Conservation (phyloP, 164 flowering plant species). For the Nymphaea thermarum region DNA sequence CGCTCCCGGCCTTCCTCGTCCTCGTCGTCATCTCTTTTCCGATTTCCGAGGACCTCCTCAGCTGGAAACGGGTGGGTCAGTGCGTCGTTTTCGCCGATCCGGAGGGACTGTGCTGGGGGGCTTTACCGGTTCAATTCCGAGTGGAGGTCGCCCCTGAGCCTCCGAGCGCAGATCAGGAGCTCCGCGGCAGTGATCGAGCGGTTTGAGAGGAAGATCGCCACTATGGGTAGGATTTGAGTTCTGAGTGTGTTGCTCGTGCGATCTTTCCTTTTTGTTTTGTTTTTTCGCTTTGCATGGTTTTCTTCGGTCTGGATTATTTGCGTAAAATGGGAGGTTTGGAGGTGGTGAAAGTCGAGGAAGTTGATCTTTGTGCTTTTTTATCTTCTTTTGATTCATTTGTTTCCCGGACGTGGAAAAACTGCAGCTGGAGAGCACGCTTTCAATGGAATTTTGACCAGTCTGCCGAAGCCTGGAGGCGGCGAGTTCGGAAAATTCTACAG, state of each 20-base stretch:
- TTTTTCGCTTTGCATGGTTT: no score
- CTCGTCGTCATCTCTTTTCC: background rate
- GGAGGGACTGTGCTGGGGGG: background rate
- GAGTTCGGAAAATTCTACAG: conserved; percentile 83
- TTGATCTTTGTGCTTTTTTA: background rate
- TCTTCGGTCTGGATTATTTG: no score
- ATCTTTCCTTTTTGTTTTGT: no score
- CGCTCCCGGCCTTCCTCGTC: background rate
- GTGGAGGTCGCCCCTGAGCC: conserved; percentile 34
- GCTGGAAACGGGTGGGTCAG: no score
- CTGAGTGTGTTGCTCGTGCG: no score
- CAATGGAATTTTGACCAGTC: conserved; percentile 16
- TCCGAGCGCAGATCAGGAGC: conserved; percentile 40
- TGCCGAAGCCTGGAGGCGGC: conserved; percentile 43
- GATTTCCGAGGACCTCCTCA: background rate
- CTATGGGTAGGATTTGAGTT: conserved; percentile 44
- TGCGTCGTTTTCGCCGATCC: no score
- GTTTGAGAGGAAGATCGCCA: conserved; percentile 40
- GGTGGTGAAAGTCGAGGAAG: no score
- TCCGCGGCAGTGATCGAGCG: conserved; percentile 36
- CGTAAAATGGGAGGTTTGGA: background rate
- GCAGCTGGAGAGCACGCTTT: conserved; percentile 15
- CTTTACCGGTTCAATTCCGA: conserved; percentile 4
- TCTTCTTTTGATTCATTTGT: background rate
- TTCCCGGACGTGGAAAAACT: no score